Evolutionary conservation across 1,284 basidiomycete genomes (phyloP), one percentile per base, ranked within the genome.

Genomic region (Cystobasidiaceae sp.): DNA sequence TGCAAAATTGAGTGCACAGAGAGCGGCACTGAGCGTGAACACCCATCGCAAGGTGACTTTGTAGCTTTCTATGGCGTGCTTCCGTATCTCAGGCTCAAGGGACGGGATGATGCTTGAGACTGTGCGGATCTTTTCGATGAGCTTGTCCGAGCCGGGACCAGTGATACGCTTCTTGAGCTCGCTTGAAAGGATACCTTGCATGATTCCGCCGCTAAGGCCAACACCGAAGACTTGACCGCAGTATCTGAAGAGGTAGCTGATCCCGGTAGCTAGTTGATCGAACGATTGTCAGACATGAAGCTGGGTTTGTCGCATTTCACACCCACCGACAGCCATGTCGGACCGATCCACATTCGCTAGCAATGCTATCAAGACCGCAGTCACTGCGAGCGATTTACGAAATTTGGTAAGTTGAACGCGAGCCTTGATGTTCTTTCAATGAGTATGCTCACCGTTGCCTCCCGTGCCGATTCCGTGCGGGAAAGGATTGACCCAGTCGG

Each of bases 171-270:
- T 77, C 25, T 79, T 80, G 30, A 93, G 79, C 71, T 89, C 84
- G 1, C 71, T 70, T 51, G 83, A 83, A 28, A 93, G 81, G 41
- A 80, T 79, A 2, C 82, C 82, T 72, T 93, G 90, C 76, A 92
- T 88, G 9, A 92, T 77, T 0, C 87, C 87, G 0, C 89, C 86
- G 1, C 87, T 84, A n/a, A 88, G 77, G 0, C 87, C 88, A 0
- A 93, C 89, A 4, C 90, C 90, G 11, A 83, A 82, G 5, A 92
- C 89, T 81, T 93, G 90, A 32, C 89, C 89, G 83, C 71, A 67
- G 55, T 72, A 75, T 30, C 90, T 82, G 74, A 89, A 88, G 39
- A 92, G 78, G 43, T 59, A 46, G 21, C 45, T 46, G 43, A 59
- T 59, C 8, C 56, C 51, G 54, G 58, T 74, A 71, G 68, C 75